Evolutionary conservation across 495 filamentous ascomycete species (phyloP).

Genomic region (Aspergillus indologenus): DNA sequence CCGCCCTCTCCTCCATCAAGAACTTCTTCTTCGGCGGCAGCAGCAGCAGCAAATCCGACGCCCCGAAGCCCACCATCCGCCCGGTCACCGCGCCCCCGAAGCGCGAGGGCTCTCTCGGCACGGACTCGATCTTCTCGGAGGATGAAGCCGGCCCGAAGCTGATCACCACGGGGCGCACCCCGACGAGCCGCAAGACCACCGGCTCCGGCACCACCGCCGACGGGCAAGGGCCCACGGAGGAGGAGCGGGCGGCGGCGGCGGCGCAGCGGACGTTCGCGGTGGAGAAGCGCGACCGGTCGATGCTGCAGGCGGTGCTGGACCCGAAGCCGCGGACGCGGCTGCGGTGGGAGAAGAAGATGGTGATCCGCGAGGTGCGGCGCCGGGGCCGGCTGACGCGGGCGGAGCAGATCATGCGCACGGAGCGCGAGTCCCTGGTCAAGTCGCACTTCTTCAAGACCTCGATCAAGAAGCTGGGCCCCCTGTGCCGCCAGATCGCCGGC

Average conservation of each 20-base stretch:
- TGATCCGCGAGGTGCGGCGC: conserved; percentile 64
- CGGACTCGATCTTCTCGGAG: conserved; percentile 44
- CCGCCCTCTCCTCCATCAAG: conserved; percentile 36
- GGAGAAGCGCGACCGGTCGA: conserved; percentile 42
- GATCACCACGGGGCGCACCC: conserved; percentile 31
- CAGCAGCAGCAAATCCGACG: conserved; percentile 16
- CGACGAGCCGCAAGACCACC: conserved; percentile 17
- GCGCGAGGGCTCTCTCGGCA: conserved; percentile 35
- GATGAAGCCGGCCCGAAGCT: conserved; percentile 28
- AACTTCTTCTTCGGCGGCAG: conserved; percentile 36
- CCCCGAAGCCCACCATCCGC: conserved; percentile 29
- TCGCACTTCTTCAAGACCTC: conserved; percentile 72
- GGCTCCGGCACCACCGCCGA: too few relatives aligned
- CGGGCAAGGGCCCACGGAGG: background rate
- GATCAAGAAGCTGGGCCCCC: conserved; percentile 79
- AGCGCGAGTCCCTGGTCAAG: conserved; percentile 63
- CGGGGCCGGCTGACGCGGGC: conserved; percentile 63
- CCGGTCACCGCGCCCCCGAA: conserved; percentile 30
- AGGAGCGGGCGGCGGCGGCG: conserved; percentile 15
- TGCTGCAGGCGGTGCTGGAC: conserved; percentile 58
- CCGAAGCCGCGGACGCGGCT: conserved; percentile 63
- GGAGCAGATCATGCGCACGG: conserved; percentile 65
- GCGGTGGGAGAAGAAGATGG: conserved; percentile 79
- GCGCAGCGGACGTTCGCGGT: conserved; percentile 17
- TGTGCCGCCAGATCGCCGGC: conserved; percentile 84